Conservation (phyloP, 345 rosid genomes). For the Hibiscus syriacus region DNA sequence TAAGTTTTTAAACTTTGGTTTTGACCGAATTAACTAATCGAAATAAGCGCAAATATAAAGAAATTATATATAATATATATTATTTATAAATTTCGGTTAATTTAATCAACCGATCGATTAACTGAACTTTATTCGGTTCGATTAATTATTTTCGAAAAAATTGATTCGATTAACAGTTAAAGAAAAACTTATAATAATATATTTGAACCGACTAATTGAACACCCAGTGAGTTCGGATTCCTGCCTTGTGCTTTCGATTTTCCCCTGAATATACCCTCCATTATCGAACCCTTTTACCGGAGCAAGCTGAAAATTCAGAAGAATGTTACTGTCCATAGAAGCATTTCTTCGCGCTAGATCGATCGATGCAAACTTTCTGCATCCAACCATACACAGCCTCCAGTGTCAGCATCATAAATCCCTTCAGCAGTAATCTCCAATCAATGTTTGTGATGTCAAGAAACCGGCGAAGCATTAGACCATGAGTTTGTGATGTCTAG, state of each 20-base stretch:
- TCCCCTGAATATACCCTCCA: constrained; percentile 25
- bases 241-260: constrained; percentile 28
- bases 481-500: constrained; percentile 22
- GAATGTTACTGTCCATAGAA: constrained; percentile 35
- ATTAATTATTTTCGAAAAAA: too few relatives aligned
- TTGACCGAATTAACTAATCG: too few relatives aligned
- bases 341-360: neutral
- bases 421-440: constrained; percentile 44
- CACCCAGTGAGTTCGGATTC: constrained; percentile 33
- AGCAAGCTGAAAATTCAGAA: constrained; percentile 31
- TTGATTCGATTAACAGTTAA: too few relatives aligned
- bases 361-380: constrained; percentile 16
- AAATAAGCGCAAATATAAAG: too few relatives aligned
- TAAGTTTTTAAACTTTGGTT: too few relatives aligned
- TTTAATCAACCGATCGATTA: too few relatives aligned
- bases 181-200: too few relatives aligned
- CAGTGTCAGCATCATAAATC: constrained; percentile 31
- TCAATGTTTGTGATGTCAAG: constrained; percentile 25
- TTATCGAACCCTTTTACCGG: constrained; percentile 20
- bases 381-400: constrained; percentile 46
- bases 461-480: constrained; percentile 25
- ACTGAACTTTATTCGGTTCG: too few relatives aligned
- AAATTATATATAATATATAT: too few relatives aligned
- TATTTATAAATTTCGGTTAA: too few relatives aligned
- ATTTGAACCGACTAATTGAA: too few relatives aligned